A percentile compares a stretch with the other conserved stretches of the same genome.
Evolutionary conservation across 768 basidiomycete genomes (phyloP).

Genomic region (Hericium rajendrae): DNA sequence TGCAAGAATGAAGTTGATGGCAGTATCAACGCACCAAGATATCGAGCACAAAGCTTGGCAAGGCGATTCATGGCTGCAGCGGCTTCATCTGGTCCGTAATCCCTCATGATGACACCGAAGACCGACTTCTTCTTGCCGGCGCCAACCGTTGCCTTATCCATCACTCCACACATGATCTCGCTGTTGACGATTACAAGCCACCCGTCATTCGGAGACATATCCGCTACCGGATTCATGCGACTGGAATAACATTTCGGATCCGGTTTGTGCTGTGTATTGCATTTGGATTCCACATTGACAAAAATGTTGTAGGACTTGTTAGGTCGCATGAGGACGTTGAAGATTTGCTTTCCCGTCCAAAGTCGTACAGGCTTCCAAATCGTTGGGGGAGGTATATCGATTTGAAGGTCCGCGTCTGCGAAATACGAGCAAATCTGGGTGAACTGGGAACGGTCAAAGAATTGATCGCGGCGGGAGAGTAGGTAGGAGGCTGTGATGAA

Average conservation of each 20-base stretch:
- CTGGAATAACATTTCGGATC: slow-evolving; percentile 49
- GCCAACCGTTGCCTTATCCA: slow-evolving; percentile 97
- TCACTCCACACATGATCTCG: slow-evolving; percentile 98
- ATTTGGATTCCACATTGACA: slow-evolving; percentile 95
- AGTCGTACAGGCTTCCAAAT: slow-evolving; percentile 88
- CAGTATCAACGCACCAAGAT: slow-evolving; percentile 53
- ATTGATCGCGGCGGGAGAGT: slow-evolving; percentile 84
- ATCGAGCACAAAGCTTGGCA: slow-evolving; percentile 92
- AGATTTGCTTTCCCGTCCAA: slow-evolving; percentile 99
- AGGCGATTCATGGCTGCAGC: slow-evolving; percentile 92
- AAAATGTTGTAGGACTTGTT: slow-evolving; percentile 73
- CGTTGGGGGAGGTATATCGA: slow-evolving; percentile 91
- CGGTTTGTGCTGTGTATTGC: slow-evolving; percentile 80
- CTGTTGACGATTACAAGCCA: slow-evolving; percentile 96
- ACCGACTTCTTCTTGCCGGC: slow-evolving; percentile 99
- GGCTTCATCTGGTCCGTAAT: slow-evolving; percentile 93
- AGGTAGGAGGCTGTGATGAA: slow-evolving; percentile 99
- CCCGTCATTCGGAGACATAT: slow-evolving; percentile 94
- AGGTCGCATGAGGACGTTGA: slow-evolving; percentile 93
- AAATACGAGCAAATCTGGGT: slow-evolving; percentile 95
- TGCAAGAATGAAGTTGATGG: not conserved
- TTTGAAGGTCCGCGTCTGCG: slow-evolving; percentile 81
- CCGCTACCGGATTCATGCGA: slow-evolving; percentile 55
- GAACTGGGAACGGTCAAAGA: slow-evolving; percentile 91
- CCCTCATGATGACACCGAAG: slow-evolving; percentile 94